A percentile compares a stretch with the other conserved stretches of the same genome.
These are phyloP conservation scores for Turritis glabra DNA, from an alignment of 345 rosid species.

Conservation along the genomic window DNA sequence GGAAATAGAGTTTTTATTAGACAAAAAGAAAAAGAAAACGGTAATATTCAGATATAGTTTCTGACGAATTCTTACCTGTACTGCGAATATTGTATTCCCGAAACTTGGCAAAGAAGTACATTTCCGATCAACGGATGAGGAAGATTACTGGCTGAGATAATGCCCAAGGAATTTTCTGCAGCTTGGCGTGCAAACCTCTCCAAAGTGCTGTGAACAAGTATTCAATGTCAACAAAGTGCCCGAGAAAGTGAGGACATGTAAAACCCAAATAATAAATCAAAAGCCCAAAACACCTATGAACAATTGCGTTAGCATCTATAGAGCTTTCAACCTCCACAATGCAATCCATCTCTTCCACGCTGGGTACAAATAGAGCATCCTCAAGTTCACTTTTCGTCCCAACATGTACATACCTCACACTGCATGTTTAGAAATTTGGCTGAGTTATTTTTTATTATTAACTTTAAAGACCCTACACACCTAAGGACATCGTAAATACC, in stretches of 20 bases:
- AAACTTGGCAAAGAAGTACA: slow-evolving; percentile 46
- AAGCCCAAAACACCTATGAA: slow-evolving; percentile 65
- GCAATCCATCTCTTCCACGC: slow-evolving; percentile 52
- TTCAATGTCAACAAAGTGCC: slow-evolving; percentile 42
- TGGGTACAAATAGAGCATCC: slow-evolving; percentile 59
- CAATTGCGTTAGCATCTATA: slow-evolving; percentile 63
- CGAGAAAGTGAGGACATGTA: neutral
- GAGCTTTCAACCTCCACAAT: slow-evolving; percentile 86
- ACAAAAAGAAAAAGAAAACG: neutral
- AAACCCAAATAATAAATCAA: neutral
- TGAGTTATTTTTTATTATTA: neutral
- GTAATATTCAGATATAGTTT: neutral
- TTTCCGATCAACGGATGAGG: slow-evolving; percentile 40
- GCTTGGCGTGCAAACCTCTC: slow-evolving; percentile 62
- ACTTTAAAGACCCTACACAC: neutral
- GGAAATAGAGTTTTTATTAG: slow-evolving; percentile 33
- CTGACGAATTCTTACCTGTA: slow-evolving; percentile 57
- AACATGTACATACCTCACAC: slow-evolving; percentile 69
- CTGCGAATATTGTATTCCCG: slow-evolving; percentile 57
- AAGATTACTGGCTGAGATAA: slow-evolving; percentile 47
- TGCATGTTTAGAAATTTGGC: slow-evolving; percentile 43
- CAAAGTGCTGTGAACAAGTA: slow-evolving; percentile 52
- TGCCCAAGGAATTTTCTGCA: slow-evolving; percentile 50
- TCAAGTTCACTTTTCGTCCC: slow-evolving; percentile 71
- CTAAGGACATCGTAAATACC: neutral